Percentiles rank a stretch among this genome's conserved stretches.
These are phyloP conservation scores for Ustilago xerochloae DNA, from an alignment of 1,284 basidiomycete genomes.

Conservation along the genomic window DNA sequence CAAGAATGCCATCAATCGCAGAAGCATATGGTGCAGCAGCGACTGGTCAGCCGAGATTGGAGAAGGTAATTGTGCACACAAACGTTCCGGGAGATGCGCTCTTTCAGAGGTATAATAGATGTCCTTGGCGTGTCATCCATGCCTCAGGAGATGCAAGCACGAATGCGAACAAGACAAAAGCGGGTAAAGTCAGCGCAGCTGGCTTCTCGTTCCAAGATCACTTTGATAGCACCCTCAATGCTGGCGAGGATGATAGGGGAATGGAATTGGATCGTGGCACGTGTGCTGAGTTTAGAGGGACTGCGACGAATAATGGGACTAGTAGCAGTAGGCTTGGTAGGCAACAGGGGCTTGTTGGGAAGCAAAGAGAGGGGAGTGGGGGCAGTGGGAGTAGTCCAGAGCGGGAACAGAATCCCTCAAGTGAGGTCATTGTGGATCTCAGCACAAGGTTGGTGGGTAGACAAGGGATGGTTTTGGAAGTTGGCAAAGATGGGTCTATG, in stretches of 20 bases:
- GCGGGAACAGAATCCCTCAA: conserved; percentile 12
- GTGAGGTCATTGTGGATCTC: conserved; percentile 41
- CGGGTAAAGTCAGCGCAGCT: neutral
- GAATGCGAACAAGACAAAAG: conserved; percentile 10
- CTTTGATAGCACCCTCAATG: conserved; percentile 31
- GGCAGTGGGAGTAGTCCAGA: conserved; percentile 19
- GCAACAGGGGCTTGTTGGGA: neutral
- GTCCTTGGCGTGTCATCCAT: conserved; percentile 35
- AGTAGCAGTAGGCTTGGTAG: neutral
- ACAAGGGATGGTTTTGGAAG: conserved; percentile 39
- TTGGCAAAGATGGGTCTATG: conserved; percentile 37
- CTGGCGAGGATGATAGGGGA: conserved; percentile 27
- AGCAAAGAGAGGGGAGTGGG: neutral
- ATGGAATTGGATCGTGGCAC: conserved; percentile 51
- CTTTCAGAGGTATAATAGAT: conserved; percentile 47
- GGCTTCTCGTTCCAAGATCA: conserved; percentile 30
- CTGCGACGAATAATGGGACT: neutral
- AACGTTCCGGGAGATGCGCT: conserved; percentile 49
- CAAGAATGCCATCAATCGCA: conserved; percentile 21
- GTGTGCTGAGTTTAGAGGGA: conserved; percentile 34
- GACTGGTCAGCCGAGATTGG: conserved; percentile 32
- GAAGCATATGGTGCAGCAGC: conserved; percentile 24
- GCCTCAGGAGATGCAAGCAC: neutral
- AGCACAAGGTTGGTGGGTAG: conserved; percentile 38
- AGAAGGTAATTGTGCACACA: conserved; percentile 52